Conservation (phyloP, 208 protist genomes). For the Endotrypanum monterogeii region DNA sequence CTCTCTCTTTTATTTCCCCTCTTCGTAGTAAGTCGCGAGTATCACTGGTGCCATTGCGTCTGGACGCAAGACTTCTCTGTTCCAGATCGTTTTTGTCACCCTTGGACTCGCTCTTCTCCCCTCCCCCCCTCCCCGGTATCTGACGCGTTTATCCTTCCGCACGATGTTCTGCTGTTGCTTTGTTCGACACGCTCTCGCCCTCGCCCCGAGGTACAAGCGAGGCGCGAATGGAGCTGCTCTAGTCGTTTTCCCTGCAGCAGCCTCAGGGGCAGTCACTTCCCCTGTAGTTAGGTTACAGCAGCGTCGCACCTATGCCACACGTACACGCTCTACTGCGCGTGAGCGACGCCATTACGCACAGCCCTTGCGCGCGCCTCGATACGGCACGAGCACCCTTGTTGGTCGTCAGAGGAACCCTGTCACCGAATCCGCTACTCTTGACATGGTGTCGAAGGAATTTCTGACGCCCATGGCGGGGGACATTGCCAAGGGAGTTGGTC, state of each 20-base stretch:
- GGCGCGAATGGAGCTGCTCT: not conserved
- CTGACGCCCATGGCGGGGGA: conserved; percentile 9
- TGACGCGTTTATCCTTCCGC: not conserved
- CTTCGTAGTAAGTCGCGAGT: too few relatives aligned
- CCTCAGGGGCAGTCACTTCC: not conserved
- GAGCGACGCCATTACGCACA: conserved; percentile 26
- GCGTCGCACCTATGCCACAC: conserved; percentile 12
- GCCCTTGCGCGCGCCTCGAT: conserved; percentile 19
- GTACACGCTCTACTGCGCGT: conserved; percentile 5
- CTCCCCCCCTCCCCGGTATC: not conserved
- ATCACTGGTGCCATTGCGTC: not conserved
- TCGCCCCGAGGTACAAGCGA: not conserved
- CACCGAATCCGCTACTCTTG: not conserved
- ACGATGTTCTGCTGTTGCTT: conserved; percentile 4
- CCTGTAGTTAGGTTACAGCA: not conserved
- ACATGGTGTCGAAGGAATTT: not conserved
- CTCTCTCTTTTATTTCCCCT: too few relatives aligned
- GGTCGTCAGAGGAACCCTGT: conserved; percentile 16
- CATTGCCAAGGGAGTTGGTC: not conserved
- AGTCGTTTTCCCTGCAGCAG: not conserved
- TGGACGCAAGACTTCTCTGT: not conserved
- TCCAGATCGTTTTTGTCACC: not conserved
- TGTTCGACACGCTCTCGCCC: not conserved
- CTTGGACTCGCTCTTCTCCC: too few relatives aligned
- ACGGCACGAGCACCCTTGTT: conserved; percentile 28